A percentile compares a stretch with the other conserved stretches of the same genome.
Conservation (phyloP, 1,139 yeast species). For the Saccharomyces hybrid region DNA sequence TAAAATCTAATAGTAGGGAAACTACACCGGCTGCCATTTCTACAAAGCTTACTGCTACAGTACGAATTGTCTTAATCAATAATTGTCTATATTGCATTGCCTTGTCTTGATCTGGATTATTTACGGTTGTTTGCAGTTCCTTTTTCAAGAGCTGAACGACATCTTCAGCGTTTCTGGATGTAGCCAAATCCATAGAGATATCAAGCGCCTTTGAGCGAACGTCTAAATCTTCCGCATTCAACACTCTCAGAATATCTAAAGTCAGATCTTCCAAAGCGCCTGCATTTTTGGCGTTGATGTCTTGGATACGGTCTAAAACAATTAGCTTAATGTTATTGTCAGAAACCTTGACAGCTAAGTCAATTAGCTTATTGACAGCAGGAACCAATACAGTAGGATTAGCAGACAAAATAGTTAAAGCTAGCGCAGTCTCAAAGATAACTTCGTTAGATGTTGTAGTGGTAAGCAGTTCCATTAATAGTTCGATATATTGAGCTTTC, state of each 20-base stretch:
- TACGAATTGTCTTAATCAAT: slow-evolving; percentile 81
- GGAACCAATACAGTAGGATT: slow-evolving; percentile 60
- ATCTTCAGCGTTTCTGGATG: slow-evolving; percentile 89
- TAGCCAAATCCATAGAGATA: slow-evolving; percentile 70
- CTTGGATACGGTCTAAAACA: slow-evolving; percentile 79
- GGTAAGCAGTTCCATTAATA: slow-evolving; percentile 68
- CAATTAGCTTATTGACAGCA: slow-evolving; percentile 81
- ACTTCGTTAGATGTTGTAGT: slow-evolving; percentile 67
- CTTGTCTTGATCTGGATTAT: slow-evolving; percentile 53
- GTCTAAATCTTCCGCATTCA: slow-evolving; percentile 81
- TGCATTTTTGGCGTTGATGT: slow-evolving; percentile 66
- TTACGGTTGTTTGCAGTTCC: slow-evolving; percentile 73
- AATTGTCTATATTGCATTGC: slow-evolving; percentile 81
- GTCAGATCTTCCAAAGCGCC: slow-evolving; percentile 82
- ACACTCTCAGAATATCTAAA: slow-evolving; percentile 77
- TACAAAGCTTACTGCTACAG: slow-evolving; percentile 78
- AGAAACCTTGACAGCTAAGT: slow-evolving; percentile 82
- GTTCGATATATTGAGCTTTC: slow-evolving; percentile 62
- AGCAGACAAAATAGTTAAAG: slow-evolving; percentile 66
- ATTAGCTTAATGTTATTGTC: slow-evolving; percentile 92
- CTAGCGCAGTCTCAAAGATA: slow-evolving; percentile 84
- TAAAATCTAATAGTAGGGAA: slow-evolving; percentile 77
- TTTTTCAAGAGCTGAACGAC: slow-evolving; percentile 86
- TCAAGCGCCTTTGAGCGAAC: slow-evolving; percentile 85
- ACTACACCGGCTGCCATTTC: slow-evolving; percentile 92